These are phyloP conservation scores for Baorangia bicolor DNA, from an alignment of 768 basidiomycete genomes.

Conservation along the genomic window DNA sequence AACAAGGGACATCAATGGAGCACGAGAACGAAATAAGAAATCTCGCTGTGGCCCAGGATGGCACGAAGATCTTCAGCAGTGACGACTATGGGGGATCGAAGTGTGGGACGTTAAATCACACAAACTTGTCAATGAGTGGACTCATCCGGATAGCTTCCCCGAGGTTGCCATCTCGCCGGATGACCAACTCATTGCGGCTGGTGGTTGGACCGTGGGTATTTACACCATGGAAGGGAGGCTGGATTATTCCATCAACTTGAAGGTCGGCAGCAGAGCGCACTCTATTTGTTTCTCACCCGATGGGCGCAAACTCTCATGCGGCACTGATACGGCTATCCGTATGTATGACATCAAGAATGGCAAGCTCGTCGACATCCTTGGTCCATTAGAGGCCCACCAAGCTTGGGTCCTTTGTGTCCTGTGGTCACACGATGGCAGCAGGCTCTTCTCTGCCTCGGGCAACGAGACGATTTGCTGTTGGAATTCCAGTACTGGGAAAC, in stretches of 20 bases:
- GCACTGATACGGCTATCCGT: not conserved
- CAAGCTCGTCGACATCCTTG: too few relatives aligned
- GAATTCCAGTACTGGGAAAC: not conserved
- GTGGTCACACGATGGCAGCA: too few relatives aligned
- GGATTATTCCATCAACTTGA: not conserved
- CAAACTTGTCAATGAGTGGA: not conserved
- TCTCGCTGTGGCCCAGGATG: too few relatives aligned
- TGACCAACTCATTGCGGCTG: not conserved
- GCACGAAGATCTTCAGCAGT: not conserved
- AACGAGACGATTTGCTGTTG: constrained; percentile 8
- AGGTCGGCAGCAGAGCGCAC: not conserved
- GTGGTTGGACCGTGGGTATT: not conserved
- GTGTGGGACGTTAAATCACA: not conserved
- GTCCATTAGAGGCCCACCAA: too few relatives aligned
- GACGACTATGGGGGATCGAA: not conserved
- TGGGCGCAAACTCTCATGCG: constrained; percentile 1
- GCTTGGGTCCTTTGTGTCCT: too few relatives aligned
- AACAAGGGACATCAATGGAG: too few relatives aligned
- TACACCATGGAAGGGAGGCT: not conserved
- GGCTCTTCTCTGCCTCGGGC: not conserved
- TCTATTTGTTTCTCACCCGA: not conserved
- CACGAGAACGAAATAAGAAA: too few relatives aligned
- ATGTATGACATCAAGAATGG: not conserved
- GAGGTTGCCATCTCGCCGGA: too few relatives aligned
- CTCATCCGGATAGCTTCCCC: too few relatives aligned